phyloP scores from a whole-genome alignment of 2,329 filamentous ascomycete species.

The Clonostachys chloroleuca region DNA sequence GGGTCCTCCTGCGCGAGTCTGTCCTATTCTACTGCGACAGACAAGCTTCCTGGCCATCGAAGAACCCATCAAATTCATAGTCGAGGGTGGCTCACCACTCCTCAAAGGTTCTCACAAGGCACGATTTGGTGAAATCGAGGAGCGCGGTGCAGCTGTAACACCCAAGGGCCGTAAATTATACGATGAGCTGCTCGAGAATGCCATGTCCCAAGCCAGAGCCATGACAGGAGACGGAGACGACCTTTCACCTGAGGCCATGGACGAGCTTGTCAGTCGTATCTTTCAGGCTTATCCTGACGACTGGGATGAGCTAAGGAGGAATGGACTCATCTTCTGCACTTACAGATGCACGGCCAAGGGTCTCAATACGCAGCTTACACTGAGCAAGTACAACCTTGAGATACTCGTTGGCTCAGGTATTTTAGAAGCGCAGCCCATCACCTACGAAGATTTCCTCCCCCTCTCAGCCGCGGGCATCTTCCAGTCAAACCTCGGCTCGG shows the following conservation, averaged over 20 bases:
- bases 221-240: background rate
- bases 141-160: conserved; percentile 45
- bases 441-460: conserved; percentile 50
- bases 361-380: no score
- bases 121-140: conserved; percentile 48
- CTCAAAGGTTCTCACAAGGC: conserved; percentile 32
- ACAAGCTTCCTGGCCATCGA: conserved; percentile 49
- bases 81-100: no score
- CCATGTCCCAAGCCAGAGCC: conserved; percentile 9
- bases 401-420: conserved; percentile 21
- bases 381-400: conserved; percentile 9
- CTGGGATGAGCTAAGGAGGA: conserved; percentile 25
- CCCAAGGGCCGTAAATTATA: conserved; percentile 36
- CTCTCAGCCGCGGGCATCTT: conserved; percentile 49
- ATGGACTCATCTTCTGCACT: conserved; percentile 30
- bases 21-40: conserved; percentile 43
- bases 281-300: conserved; percentile 35
- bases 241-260: conserved; percentile 3
- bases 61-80: conserved; percentile 35
- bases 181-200: conserved; percentile 30
- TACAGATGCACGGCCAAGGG: conserved; percentile 14
- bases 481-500: conserved; percentile 30
- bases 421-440: conserved; percentile 34
- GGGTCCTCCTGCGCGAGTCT: conserved; percentile 37
- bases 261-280: conserved; percentile 12